These are phyloP conservation scores for Bipolaris zeicola DNA, from an alignment of 2,329 filamentous ascomycete species.

Conservation along the genomic window DNA sequence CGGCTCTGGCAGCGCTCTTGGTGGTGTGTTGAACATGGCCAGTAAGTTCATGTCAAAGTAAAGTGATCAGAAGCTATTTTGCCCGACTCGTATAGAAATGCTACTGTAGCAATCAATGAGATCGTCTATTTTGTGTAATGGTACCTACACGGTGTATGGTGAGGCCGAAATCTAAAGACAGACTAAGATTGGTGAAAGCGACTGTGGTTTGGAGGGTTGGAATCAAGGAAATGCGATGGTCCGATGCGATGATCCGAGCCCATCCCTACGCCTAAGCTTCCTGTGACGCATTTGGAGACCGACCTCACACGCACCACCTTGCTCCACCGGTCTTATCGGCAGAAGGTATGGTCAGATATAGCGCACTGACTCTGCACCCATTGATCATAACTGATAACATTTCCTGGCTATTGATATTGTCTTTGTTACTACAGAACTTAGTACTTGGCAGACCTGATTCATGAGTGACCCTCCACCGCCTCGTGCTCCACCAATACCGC, in stretches of 20 bases:
- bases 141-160: too few species aligned
- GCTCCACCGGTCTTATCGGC: background rate
- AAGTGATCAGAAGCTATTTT: background rate
- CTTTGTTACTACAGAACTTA: background rate
- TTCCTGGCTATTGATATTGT: background rate
- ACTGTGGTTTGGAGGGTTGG: too few species aligned
- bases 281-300: background rate
- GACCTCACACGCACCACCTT: background rate
- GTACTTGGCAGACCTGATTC: background rate
- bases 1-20: conserved; percentile 50
- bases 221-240: background rate
- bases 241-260: conserved; percentile 1
- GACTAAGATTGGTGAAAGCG: too few species aligned
- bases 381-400: background rate
- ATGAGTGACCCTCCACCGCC: conserved; percentile 17
- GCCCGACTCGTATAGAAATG: background rate
- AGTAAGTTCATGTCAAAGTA: conserved; percentile 61
- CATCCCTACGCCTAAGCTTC: background rate
- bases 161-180: too few species aligned
- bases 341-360: background rate
- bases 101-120: background rate
- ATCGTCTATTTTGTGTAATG: too few species aligned
- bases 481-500: conserved; percentile 11
- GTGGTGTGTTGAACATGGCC: conserved; percentile 63
- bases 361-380: background rate